Base-by-base conservation (phyloP, 2,329 filamentous ascomycete genomes). In the Fusarium aywerte region DNA sequence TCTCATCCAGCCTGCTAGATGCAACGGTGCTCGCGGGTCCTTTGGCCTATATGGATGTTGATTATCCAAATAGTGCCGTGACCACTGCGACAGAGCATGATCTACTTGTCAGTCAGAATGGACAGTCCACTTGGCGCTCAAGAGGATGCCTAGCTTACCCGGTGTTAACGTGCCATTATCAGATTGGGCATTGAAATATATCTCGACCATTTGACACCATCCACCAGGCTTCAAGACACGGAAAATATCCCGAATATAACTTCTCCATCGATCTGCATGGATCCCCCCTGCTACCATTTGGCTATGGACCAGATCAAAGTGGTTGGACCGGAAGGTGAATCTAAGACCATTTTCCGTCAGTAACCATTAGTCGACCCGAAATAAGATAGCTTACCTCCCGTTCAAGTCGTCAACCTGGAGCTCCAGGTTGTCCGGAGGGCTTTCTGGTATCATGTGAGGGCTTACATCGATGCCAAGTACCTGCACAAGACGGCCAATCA, bases 121-220 rank as follows among this genome's bases (percentile, higher is more conserved):
- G 43, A 73, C 58, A 51, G 12, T 7, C 7, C 5, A 35, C 13
- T 15, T 10, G 18, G 36, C 31, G 11, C 2, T 6, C 16, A 18
- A 12, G 40, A 5, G 11, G 7, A 33, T 18, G n/a, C 10, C 20
- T 11, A 20, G 45, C 83, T 76, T 73, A 84, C 87, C 83, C 49
- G 89, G 84, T 12, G 87, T 89, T 70, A 96, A 80, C n/a, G 87
- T 88, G 7, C 93, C 93, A 72, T 92, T 96, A 70, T 95, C 89
- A 1, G 92, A 97, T 76, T 97, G 94, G 25, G 92, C 89, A 67
- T 93, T 92, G 76, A 90, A 90, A 74, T 96, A 93, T 71, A 94
- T 86, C 75, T 97, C 94, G n/a, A 92, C 87, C 85, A 97, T 89
- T 74, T 97, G 93, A 60, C 91, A 85, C 92, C 93, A 97, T 2